phyloP scores from a whole-genome alignment of 1,139 yeast genomes.

The Zygoascus sp. region DNA sequence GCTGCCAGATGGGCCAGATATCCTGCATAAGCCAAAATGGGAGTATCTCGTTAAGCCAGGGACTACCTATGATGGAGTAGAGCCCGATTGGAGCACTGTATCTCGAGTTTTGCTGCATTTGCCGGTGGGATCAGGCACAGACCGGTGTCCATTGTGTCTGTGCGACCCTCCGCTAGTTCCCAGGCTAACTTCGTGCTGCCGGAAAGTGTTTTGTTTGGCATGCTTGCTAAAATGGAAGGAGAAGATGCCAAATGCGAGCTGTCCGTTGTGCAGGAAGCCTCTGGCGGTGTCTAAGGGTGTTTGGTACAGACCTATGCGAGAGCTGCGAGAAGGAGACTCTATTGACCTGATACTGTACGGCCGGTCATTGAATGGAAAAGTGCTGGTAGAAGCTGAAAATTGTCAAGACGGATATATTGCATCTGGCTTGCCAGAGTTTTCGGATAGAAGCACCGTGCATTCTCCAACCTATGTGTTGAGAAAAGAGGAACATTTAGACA shows the following conservation, averaged over 20 bases:
- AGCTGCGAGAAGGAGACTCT: conserved; percentile 7
- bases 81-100: neutral
- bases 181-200: conserved; percentile 17
- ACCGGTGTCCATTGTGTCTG: conserved; percentile 21
- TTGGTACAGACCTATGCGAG: conserved; percentile 7
- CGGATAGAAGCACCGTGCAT: conserved; percentile 1
- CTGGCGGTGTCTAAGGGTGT: conserved; percentile 16
- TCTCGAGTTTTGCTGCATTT: neutral
- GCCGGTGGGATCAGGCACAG: neutral
- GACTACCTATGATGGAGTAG: neutral
- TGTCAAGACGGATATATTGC: neutral
- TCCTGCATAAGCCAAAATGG: neutral
- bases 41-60: neutral
- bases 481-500: neutral
- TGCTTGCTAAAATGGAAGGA: conserved; percentile 16
- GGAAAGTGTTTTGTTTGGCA: conserved; percentile 18
- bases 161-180: conserved; percentile 19
- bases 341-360: conserved; percentile 12
- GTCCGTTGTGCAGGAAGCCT: conserved; percentile 18
- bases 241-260: conserved; percentile 11
- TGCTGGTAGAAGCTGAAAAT: neutral
- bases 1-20: neutral
- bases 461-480: neutral
- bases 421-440: neutral
- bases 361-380: neutral